Conservation (phyloP, 148 eudicot genomes). For the Pharnaceum exiguum region DNA sequence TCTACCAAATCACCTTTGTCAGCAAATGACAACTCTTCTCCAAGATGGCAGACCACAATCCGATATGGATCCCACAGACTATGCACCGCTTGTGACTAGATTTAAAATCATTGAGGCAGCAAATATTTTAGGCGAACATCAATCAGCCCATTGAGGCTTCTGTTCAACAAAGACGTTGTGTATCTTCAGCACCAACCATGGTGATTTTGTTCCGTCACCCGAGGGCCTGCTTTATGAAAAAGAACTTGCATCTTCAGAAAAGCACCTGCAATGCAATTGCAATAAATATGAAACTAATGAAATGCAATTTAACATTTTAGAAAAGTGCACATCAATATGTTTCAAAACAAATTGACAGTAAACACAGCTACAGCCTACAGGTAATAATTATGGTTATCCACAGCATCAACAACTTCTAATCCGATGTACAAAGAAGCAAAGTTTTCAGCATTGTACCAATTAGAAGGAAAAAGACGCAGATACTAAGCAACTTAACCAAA, state of each 20-base stretch:
- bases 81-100: conserved; percentile 22
- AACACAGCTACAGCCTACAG: no score
- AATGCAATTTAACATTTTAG: not conserved
- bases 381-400: no score
- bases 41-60: conserved; percentile 13
- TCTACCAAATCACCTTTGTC: conserved; percentile 27
- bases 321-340: no score
- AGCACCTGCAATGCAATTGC: conserved; percentile 9
- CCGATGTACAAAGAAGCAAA: no score
- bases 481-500: not conserved
- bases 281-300: not conserved
- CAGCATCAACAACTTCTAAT: no score
- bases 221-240: conserved; percentile 24
- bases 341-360: no score
- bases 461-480: no score
- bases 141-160: conserved; percentile 21
- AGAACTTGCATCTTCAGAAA: conserved; percentile 21
- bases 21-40: conserved; percentile 13
- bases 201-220: conserved; percentile 12
- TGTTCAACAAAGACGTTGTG: conserved; percentile 6
- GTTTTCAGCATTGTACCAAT: no score
- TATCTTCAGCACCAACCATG: conserved; percentile 21
- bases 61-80: conserved; percentile 11
- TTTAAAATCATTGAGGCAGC: conserved; percentile 17
- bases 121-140: conserved; percentile 13